A percentile compares a stretch with the other conserved stretches of the same genome.
phyloP scores from a whole-genome alignment of 352 stramenopile species.

The Thraustochytrium sp. region DNA sequence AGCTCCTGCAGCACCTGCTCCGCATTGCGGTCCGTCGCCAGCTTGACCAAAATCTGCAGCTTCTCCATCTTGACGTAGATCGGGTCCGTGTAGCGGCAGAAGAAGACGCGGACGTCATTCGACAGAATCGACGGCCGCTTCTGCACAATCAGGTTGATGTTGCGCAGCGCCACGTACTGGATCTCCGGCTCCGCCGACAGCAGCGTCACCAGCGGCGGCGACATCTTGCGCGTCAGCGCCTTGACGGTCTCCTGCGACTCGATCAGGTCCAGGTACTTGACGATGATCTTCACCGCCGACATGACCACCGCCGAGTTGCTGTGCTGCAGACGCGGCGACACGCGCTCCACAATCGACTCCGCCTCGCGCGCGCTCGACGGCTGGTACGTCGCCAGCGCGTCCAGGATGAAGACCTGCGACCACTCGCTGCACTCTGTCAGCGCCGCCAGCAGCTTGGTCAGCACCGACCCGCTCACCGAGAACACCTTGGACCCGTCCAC shows the following conservation, averaged over 20 bases:
- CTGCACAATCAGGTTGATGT: conserved; percentile 99
- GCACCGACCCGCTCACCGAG: conserved; percentile 83
- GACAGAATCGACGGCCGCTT: conserved; percentile 90
- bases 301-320: conserved; percentile 97
- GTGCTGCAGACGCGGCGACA: conserved; percentile 94
- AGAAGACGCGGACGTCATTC: conserved; percentile 90
- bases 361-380: conserved; percentile 89
- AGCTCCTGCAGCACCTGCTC: conserved; percentile 96
- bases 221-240: conserved; percentile 86
- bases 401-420: conserved; percentile 97
- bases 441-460: conserved; percentile 87
- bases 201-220: conserved; percentile 95
- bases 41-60: conserved; percentile 98
- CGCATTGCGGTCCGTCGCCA: conserved; percentile 95
- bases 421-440: conserved; percentile 99
- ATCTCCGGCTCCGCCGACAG: conserved; percentile 93
- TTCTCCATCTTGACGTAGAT: conserved; percentile 99
- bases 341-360: conserved; percentile 96
- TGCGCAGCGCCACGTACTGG: conserved; percentile 96
- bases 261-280: conserved; percentile 83
- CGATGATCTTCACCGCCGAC: conserved; percentile 92
- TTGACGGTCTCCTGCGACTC: conserved; percentile 84
- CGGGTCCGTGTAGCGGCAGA: conserved; percentile 99
- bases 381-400: conserved; percentile 89
- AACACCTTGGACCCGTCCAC: conserved; percentile 86